These are phyloP conservation scores for Dioscorea zingiberensis DNA, from an alignment of 106 monocot species.

Conservation along the genomic window DNA sequence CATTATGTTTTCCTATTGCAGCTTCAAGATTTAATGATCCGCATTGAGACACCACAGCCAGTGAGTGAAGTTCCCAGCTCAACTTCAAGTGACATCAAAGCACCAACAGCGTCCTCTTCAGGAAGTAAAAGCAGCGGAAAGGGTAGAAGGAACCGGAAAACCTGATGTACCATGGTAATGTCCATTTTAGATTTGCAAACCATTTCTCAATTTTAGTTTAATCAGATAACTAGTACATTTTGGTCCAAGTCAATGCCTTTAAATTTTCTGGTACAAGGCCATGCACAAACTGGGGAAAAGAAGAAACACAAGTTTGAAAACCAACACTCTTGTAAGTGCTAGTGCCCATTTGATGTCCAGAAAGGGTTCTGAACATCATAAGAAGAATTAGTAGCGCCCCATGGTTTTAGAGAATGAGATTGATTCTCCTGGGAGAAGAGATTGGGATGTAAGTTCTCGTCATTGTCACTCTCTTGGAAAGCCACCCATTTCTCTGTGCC, in stretches of 20 bases:
- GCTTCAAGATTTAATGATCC: slow-evolving; percentile 34
- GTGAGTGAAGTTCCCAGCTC: slow-evolving; percentile 5
- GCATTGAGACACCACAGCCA: slow-evolving; percentile 17
- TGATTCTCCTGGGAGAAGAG: slow-evolving; percentile 31
- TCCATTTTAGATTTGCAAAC: too few relatives aligned
- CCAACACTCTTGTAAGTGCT: too few relatives aligned
- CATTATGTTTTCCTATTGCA: slow-evolving; percentile 12
- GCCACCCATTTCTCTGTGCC: slow-evolving; percentile 8
- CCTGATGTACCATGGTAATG: not conserved
- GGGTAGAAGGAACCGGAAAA: slow-evolving; percentile 1
- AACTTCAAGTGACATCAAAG: slow-evolving; percentile 10
- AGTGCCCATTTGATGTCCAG: slow-evolving; percentile 8
- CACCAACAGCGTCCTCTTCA: slow-evolving; percentile 20
- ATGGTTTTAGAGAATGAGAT: not conserved
- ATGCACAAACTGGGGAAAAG: too few relatives aligned
- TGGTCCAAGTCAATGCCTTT: too few relatives aligned
- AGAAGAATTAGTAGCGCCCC: slow-evolving; percentile 21
- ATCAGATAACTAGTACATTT: too few relatives aligned
- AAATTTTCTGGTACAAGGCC: too few relatives aligned
- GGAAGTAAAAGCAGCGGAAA: slow-evolving; percentile 2
- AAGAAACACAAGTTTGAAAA: too few relatives aligned
- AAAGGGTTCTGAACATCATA: slow-evolving; percentile 31
- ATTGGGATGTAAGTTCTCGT: slow-evolving; percentile 60
- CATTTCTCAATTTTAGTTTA: too few relatives aligned
- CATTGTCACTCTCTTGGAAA: slow-evolving; percentile 24